Conservation (phyloP, 345 rosid species). For the Ceriops decandra region DNA sequence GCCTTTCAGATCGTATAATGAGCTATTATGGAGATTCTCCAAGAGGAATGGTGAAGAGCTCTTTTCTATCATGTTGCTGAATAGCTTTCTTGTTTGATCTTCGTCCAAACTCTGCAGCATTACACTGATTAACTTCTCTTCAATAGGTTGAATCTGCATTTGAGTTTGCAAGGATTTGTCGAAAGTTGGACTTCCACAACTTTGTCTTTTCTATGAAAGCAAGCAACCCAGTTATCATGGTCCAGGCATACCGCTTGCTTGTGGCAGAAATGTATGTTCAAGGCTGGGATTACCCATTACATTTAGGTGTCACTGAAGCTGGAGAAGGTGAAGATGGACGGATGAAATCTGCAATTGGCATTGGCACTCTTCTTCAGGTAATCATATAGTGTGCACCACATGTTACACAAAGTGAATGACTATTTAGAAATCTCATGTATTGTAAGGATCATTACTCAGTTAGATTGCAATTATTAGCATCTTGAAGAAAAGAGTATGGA, state of each 20-base stretch:
- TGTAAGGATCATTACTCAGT: neutral
- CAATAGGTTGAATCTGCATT: slow-evolving; percentile 96
- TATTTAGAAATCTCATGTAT: slow-evolving; percentile 2
- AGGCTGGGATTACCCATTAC: slow-evolving; percentile 98
- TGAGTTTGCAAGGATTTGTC: slow-evolving; percentile 95
- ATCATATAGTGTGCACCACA: slow-evolving; percentile 6
- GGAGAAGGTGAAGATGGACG: slow-evolving; percentile 99
- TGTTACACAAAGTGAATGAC: neutral
- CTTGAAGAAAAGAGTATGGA: neutral
- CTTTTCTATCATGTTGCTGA: slow-evolving; percentile 15
- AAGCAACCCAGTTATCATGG: slow-evolving; percentile 98
- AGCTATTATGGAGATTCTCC: slow-evolving; percentile 98
- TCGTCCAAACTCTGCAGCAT: slow-evolving; percentile 15
- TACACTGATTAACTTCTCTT: slow-evolving; percentile 19
- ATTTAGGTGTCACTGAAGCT: slow-evolving; percentile 98
- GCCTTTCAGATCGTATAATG: slow-evolving; percentile 99
- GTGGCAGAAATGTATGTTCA: slow-evolving; percentile 93
- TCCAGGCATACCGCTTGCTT: slow-evolving; percentile 92
- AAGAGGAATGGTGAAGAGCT: slow-evolving; percentile 76
- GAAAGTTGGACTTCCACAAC: slow-evolving; percentile 89
- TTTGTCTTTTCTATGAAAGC: slow-evolving; percentile 99
- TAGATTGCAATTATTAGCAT: neutral
- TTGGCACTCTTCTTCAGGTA: slow-evolving; percentile 97
- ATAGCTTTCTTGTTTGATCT: slow-evolving; percentile 15
- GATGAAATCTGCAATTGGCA: slow-evolving; percentile 98